Evolutionary conservation across 257 asterid genomes (phyloP).

Genomic region (Ligustrum vulgare): DNA sequence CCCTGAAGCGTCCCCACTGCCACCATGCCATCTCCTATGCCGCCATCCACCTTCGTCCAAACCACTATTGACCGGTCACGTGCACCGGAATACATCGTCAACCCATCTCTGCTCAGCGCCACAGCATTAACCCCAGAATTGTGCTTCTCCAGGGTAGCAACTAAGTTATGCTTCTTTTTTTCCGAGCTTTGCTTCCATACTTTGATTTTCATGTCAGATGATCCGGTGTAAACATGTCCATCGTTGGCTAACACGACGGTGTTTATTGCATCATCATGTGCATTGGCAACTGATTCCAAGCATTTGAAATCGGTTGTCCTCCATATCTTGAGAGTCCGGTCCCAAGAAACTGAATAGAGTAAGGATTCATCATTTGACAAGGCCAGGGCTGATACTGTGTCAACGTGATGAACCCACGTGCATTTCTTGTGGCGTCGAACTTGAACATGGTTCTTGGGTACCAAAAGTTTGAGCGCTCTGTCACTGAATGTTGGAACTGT

Average conservation of each 20-base stretch:
- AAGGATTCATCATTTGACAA: slow-evolving; percentile 47
- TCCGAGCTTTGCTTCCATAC: slow-evolving; percentile 48
- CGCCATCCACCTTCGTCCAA: slow-evolving; percentile 37
- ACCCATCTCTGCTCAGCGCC: slow-evolving; percentile 51
- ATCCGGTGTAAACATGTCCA: slow-evolving; percentile 58
- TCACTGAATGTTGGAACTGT: slow-evolving; percentile 67
- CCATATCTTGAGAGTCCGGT: slow-evolving; percentile 71
- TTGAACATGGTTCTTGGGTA: slow-evolving; percentile 52
- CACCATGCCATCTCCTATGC: slow-evolving; percentile 28
- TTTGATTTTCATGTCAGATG: slow-evolving; percentile 70
- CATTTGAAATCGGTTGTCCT: slow-evolving; percentile 57
- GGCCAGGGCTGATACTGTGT: slow-evolving; percentile 66
- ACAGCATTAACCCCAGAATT: slow-evolving; percentile 64
- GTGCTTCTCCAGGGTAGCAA: slow-evolving; percentile 52
- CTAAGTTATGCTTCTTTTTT: slow-evolving; percentile 40
- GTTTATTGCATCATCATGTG: slow-evolving; percentile 83
- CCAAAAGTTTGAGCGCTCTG: slow-evolving; percentile 44
- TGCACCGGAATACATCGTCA: slow-evolving; percentile 56
- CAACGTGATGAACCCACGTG: slow-evolving; percentile 77
- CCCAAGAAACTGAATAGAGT: slow-evolving; percentile 86
- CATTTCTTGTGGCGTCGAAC: slow-evolving; percentile 57
- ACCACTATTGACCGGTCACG: slow-evolving; percentile 52
- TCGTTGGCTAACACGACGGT: slow-evolving; percentile 41
- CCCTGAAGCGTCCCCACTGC: slow-evolving; percentile 57
- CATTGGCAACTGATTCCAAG: slow-evolving; percentile 61